Evolutionary conservation across 2,329 filamentous ascomycete genomes (phyloP).

Genomic region (Pseudogymnoascus sp.): DNA sequence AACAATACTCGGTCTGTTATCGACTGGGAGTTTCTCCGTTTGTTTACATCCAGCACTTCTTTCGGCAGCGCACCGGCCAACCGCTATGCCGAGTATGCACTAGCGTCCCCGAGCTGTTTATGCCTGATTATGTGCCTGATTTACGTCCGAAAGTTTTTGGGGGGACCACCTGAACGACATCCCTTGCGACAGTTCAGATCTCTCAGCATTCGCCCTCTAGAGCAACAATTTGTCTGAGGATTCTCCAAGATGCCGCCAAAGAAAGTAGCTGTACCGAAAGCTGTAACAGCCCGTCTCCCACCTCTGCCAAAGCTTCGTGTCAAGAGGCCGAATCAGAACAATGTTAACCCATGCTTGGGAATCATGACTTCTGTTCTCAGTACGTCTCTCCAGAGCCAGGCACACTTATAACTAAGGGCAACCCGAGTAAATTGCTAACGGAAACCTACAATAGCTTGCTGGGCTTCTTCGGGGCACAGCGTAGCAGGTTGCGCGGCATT

Average conservation of each 20-base stretch:
- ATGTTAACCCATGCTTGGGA: slow-evolving; percentile 54
- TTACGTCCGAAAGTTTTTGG: slow-evolving; percentile 18
- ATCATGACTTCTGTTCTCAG: slow-evolving; percentile 60
- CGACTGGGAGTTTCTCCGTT: slow-evolving; percentile 8
- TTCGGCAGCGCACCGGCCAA: slow-evolving; percentile 7
- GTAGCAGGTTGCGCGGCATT: slow-evolving; percentile 48
- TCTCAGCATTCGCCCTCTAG: slow-evolving; percentile 1
- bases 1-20: not conserved
- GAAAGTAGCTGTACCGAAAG: slow-evolving; percentile 23
- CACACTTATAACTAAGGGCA: not conserved
- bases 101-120: slow-evolving; percentile 16
- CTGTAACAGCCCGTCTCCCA: slow-evolving; percentile 37
- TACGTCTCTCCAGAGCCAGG: slow-evolving; percentile 33
- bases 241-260: slow-evolving; percentile 28
- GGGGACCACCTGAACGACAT: not conserved
- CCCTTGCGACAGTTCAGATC: not conserved
- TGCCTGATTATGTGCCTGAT: slow-evolving; percentile 2
- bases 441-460: slow-evolving; percentile 52
- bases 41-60: slow-evolving; percentile 9
- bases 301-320: slow-evolving; percentile 56
- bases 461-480: slow-evolving; percentile 69
- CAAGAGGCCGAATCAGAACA: slow-evolving; percentile 51
- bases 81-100: slow-evolving; percentile 10
- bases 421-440: slow-evolving; percentile 7
- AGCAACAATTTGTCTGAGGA: not conserved